Evolutionary conservation across 2,329 filamentous ascomycete species (phyloP).

Genomic region (Apiospora aurea): DNA sequence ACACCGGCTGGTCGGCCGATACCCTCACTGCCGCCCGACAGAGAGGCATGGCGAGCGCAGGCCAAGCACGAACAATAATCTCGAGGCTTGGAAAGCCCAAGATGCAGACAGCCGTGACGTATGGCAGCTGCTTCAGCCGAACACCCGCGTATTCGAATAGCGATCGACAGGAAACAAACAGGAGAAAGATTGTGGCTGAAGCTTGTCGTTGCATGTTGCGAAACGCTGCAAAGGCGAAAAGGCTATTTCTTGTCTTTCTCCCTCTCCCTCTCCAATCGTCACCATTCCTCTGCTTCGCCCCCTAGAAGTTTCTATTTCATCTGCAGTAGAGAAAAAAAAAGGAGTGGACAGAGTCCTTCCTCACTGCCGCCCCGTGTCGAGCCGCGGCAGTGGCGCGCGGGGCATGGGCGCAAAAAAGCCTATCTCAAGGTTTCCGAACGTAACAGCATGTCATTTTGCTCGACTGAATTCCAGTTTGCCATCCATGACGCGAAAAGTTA

Average conservation of each 20-base stretch:
- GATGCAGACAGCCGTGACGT: background rate
- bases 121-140: background rate
- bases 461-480: background rate
- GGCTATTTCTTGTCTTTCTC: background rate
- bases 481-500: background rate
- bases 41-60: background rate
- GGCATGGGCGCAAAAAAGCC: background rate
- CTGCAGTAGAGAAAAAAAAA: background rate
- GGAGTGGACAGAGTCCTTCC: background rate
- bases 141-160: background rate
- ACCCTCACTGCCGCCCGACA: background rate
- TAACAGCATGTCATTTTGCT: background rate
- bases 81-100: background rate
- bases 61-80: background rate
- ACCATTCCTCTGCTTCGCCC: background rate
- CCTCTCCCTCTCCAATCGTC: background rate
- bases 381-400: background rate
- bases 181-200: conserved; percentile 8
- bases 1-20: background rate
- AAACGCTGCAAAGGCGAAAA: background rate
- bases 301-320: background rate
- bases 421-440: conserved; percentile 5
- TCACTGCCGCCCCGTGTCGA: background rate
- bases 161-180: background rate
- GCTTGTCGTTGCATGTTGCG: conserved; percentile 11